Percentiles rank a stretch among this genome's conserved stretches.
Evolutionary conservation across 2,329 filamentous ascomycete genomes (phyloP).

Genomic region (Tolypocladium guangdongense): DNA sequence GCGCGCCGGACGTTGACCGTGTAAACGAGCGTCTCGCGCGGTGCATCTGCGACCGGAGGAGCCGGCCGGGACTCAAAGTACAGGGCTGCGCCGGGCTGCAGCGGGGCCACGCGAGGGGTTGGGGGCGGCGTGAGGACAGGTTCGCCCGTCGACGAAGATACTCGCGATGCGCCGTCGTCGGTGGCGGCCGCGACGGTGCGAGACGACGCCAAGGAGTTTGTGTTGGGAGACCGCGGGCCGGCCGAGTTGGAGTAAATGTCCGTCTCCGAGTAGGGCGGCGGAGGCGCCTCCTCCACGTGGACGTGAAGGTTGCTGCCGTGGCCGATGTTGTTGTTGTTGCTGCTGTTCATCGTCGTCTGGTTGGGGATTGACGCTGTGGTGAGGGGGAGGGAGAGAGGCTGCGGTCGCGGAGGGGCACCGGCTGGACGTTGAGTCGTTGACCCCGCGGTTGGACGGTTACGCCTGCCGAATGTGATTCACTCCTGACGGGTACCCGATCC

Average conservation of each 20-base stretch:
- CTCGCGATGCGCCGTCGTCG: conserved; percentile 24
- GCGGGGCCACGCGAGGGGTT: conserved; percentile 27
- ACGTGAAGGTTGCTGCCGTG: conserved; percentile 7
- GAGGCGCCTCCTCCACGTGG: conserved; percentile 29
- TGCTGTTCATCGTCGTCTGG: conserved; percentile 6
- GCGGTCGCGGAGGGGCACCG: not conserved
- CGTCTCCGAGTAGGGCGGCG: conserved; percentile 47
- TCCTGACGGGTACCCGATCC: not conserved
- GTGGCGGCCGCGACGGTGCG: conserved; percentile 18
- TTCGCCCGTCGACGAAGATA: conserved; percentile 31
- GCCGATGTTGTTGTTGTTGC: conserved; percentile 5
- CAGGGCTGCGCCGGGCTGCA: conserved; percentile 10
- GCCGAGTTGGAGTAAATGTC: conserved; percentile 40
- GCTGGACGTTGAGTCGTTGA: not conserved
- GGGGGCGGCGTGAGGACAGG: conserved; percentile 41
- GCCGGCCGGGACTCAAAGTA: conserved; percentile 37
- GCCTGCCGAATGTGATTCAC: not conserved
- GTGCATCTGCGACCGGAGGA: conserved; percentile 6
- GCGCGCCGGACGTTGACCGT: conserved; percentile 20
- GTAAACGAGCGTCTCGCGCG: conserved; percentile 19
- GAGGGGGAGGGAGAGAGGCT: not conserved
- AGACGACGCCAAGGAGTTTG: conserved; percentile 9
- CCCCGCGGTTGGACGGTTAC: not conserved
- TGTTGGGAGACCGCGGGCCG: conserved; percentile 12
- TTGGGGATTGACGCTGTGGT: not conserved